These are phyloP conservation scores for Fragaria iinumae DNA, from an alignment of 306 rosid species.

Conservation along the genomic window DNA sequence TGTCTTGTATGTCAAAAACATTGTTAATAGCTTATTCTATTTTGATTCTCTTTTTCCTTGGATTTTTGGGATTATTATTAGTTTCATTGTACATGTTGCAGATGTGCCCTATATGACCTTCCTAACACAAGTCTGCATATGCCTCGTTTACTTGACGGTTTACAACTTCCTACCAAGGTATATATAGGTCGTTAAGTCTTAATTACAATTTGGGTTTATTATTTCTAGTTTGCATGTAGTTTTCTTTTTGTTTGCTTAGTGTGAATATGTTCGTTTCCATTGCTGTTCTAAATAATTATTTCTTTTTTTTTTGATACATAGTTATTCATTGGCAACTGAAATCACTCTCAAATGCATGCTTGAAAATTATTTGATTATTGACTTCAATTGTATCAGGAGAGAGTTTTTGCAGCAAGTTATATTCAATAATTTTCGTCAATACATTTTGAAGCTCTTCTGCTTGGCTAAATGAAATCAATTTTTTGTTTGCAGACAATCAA, in stretches of 20 bases:
- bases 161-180: constrained; percentile 41
- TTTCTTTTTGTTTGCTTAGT: not conserved
- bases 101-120: constrained; percentile 37
- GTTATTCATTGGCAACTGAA: not conserved
- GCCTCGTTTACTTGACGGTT: constrained; percentile 35
- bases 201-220: too few species aligned
- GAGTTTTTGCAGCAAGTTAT: too few species aligned
- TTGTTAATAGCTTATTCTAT: not conserved
- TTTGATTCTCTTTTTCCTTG: not conserved
- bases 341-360: not conserved
- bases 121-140: constrained; percentile 5
- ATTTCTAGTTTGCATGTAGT: not conserved
- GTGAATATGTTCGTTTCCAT: not conserved
- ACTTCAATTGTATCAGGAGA: not conserved
- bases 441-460: not conserved
- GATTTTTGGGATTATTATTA: not conserved
- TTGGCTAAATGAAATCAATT: not conserved
- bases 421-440: too few species aligned
- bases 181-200: constrained; percentile 1
- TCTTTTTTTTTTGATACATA: too few species aligned
- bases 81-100: constrained; percentile 8
- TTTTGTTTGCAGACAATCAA: constrained; percentile 30
- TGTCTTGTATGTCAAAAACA: constrained; percentile 35
- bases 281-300: not conserved
- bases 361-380: not conserved